These are phyloP conservation scores for Conoideocrella luteorostrata DNA, from an alignment of 2,329 filamentous ascomycete species.

Conservation along the genomic window DNA sequence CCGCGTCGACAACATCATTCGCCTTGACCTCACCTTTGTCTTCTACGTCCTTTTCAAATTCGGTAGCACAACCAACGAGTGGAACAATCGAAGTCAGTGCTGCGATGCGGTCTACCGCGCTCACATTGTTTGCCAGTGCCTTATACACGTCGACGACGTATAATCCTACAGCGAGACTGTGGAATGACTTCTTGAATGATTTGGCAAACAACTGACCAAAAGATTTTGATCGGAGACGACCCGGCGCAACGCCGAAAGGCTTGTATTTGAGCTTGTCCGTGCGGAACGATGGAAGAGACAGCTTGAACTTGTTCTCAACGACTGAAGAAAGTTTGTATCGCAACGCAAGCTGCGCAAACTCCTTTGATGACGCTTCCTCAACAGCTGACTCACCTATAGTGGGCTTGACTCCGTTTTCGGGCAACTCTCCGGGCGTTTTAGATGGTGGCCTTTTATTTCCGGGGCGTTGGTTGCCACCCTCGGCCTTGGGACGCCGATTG, in stretches of 20 bases:
- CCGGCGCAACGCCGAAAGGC: background rate
- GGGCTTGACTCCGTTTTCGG: too few species aligned
- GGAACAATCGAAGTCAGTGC: slow-evolving; percentile 3
- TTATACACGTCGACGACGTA: slow-evolving; percentile 1
- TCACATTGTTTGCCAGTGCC: slow-evolving; percentile 3
- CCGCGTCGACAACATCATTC: background rate
- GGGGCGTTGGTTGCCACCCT: too few species aligned
- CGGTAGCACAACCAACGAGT: slow-evolving; percentile 3
- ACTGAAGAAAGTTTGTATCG: background rate
- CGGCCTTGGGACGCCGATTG: too few species aligned
- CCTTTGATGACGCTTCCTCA: background rate
- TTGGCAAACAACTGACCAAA: background rate
- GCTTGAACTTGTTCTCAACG: background rate
- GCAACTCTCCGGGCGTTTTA: too few species aligned
- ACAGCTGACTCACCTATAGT: too few species aligned
- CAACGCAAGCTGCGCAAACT: background rate
- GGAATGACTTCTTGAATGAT: background rate
- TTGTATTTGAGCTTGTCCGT: background rate
- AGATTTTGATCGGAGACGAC: background rate
- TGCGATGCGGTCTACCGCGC: background rate
- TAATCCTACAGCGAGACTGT: background rate
- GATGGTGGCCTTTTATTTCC: too few species aligned
- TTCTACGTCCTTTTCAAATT: background rate
- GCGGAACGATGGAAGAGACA: background rate
- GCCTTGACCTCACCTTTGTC: background rate